Evolutionary conservation across 805 yeast species (phyloP), one percentile per base, ranked within the genome.

Genomic region (Yarrowia sp.): DNA sequence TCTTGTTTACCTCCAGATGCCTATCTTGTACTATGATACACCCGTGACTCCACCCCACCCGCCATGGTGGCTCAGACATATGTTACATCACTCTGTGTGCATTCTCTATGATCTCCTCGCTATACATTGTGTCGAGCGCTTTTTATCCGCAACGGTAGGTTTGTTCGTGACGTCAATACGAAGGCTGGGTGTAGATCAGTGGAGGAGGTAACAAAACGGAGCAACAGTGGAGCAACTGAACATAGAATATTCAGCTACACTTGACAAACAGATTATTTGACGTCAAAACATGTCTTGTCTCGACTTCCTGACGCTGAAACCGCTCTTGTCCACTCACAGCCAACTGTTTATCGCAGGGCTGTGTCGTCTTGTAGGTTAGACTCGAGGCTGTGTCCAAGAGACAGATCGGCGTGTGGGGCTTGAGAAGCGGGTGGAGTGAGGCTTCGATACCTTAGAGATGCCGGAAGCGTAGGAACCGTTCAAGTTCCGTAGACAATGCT

Each of bases 361-460:
- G 52, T 30, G 52, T 30, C 12, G 38, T 9, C 13, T 10, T 10
- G 19, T 17, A 49, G 34, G 56, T 50, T 50, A 50, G 40, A 34
- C 56, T 50, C 56, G n/a, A 50, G 56, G 56, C 56, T 34, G 39
- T 50, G 56, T 40, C 24, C 9, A 47, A 2, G 19, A 47, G 20
- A n/a, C 38, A 14, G 52, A 47, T 47, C 34, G 19, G 6, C 38
- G 15, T 47, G 52, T 49, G 53, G 53, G 39, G 53, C 53, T 49
- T 7, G 15, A 17, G n/a, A 9, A 19, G 5, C 52, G 13, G 19
- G 36, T 47, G 39, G 24, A 24, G 34, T 8, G 17, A 46, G 34
- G 24, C 56, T 50, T 50, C 56, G 30, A n/a, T 13, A 34, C 42
- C n/a, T 34, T 36, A 5, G 12, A 13, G 7, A 50, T 13, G 42